Evolutionary conservation across 2,329 filamentous ascomycete genomes (phyloP), one percentile per base, ranked within the genome.

Genomic region (Colletotrichum chlorophyti): DNA sequence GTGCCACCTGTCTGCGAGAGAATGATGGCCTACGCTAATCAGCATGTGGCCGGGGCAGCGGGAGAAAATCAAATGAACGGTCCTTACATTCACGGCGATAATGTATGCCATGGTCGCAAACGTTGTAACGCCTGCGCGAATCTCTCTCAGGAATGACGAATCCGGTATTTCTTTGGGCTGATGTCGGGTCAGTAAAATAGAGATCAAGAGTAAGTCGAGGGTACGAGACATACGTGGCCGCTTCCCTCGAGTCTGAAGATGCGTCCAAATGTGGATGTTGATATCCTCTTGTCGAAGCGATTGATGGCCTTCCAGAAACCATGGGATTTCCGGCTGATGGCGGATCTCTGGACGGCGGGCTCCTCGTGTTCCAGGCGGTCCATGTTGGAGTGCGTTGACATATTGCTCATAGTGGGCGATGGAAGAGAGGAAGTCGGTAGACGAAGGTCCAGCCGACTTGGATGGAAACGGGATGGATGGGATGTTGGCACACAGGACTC

Each of bases 71-170:
- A n/a, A n/a, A n/a, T n/a, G n/a, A n/a, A n/a, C 29, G 6, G 8
- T 5, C 66, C 79, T 66, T 63, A 85, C 84, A 65, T 88, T 88
- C 62, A 88, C 87, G 8, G 89, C 88, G 68, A 95, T 93, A 65
- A 95, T 94, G 73, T 93, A 94, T 12, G 90, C 89, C 91, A 93
- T 92, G 3, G 89, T 90, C 52, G 89, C 87, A 69, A 91, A 91
- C 3, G 91, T 95, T 2, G 91, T 92, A 51, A 94, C 71, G 2
- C 91, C 91, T 26, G 91, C 91, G 24, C 91, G 87, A 55, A 95
- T 76, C 72, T 95, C 91, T 19, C 86, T 89, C 63, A 91, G 86
- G 72, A 94, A 93, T 59, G 82, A 87, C 31, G 89, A 83, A 32
- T 85, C 85, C 58, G 83, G 82, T 45, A 91, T 85, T 68, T 90